Percentiles rank a stretch among this genome's conserved stretches.
Conservation (phyloP, 768 basidiomycete species). For the Thelephora ganbajun region DNA sequence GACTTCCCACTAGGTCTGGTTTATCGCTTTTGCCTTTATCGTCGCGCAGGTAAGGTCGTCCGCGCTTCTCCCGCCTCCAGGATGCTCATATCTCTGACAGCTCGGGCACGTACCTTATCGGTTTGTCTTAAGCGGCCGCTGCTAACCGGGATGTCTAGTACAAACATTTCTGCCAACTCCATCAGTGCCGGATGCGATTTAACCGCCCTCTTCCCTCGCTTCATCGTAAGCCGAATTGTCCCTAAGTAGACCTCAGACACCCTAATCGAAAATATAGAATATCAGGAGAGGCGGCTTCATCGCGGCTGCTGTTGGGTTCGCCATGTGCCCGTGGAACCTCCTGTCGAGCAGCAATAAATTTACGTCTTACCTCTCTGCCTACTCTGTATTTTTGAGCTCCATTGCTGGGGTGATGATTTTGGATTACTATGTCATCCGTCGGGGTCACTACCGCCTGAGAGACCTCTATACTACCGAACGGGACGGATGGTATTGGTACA, state of each 20-base stretch:
- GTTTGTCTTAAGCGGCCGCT: constrained; percentile 1
- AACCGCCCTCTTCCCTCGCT: constrained; percentile 65
- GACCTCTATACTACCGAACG: constrained; percentile 50
- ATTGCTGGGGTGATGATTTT: constrained; percentile 74
- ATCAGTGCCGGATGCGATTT: constrained; percentile 76
- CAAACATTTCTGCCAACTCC: constrained; percentile 74
- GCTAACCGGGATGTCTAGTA: constrained; percentile 23
- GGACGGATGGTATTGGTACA: constrained; percentile 66
- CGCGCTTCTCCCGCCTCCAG: background rate
- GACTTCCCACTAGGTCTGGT: constrained; percentile 42
- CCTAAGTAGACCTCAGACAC: constrained; percentile 1
- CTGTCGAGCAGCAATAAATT: constrained; percentile 62
- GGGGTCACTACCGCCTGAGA: constrained; percentile 53
- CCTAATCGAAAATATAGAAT: constrained; percentile 27
- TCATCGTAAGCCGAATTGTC: constrained; percentile 34
- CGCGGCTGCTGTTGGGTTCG: constrained; percentile 63
- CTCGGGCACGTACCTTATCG: constrained; percentile 9
- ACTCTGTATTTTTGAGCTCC: constrained; percentile 69
- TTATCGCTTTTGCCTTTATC: constrained; percentile 68
- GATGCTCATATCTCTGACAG: constrained; percentile 1
- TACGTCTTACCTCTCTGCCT: constrained; percentile 71
- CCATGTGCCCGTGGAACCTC: constrained; percentile 68
- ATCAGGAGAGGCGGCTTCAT: constrained; percentile 79
- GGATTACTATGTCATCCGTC: constrained; percentile 65
- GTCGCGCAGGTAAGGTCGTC: constrained; percentile 44